Percentiles rank a stretch among this genome's conserved stretches.
phyloP scores from a whole-genome alignment of 1,284 basidiomycete genomes.

The Fistulinella cinereoalba region DNA sequence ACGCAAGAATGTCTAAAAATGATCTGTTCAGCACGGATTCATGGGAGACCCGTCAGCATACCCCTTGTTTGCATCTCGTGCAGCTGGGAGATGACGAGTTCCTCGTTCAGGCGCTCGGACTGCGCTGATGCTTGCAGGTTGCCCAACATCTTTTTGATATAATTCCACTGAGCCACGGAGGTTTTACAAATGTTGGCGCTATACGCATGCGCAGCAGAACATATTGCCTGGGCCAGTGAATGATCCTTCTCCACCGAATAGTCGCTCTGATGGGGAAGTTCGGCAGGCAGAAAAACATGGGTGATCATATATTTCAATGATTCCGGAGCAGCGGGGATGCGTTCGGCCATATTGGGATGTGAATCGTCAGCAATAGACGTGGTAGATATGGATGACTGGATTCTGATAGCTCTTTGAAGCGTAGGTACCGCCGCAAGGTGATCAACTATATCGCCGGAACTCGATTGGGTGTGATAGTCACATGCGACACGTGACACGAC shows the following conservation, averaged over 20 bases:
- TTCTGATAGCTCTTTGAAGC: too few relatives aligned
- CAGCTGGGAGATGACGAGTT: background rate
- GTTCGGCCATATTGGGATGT: background rate
- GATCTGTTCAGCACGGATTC: too few relatives aligned
- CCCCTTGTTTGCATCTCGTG: background rate
- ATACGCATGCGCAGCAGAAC: conserved; percentile 2
- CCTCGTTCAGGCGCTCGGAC: background rate
- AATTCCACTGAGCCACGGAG: background rate
- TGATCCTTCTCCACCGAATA: background rate
- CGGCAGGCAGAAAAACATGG: background rate
- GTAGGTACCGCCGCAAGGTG: too few relatives aligned
- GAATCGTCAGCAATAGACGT: background rate
- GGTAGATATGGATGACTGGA: background rate
- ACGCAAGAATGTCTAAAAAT: background rate
- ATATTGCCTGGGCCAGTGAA: background rate
- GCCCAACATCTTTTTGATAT: conserved; percentile 4
- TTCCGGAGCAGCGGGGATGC: background rate
- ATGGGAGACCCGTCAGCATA: too few relatives aligned
- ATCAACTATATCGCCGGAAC: too few relatives aligned
- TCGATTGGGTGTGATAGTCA: too few relatives aligned
- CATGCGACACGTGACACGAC: too few relatives aligned
- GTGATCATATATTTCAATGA: background rate
- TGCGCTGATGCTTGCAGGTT: background rate
- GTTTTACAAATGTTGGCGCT: background rate
- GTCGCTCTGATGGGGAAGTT: background rate